A percentile compares a stretch with the other conserved stretches of the same genome.
These are phyloP conservation scores for Sporisorium sorghi DNA, from an alignment of 1,284 basidiomycete species.

Conservation along the genomic window DNA sequence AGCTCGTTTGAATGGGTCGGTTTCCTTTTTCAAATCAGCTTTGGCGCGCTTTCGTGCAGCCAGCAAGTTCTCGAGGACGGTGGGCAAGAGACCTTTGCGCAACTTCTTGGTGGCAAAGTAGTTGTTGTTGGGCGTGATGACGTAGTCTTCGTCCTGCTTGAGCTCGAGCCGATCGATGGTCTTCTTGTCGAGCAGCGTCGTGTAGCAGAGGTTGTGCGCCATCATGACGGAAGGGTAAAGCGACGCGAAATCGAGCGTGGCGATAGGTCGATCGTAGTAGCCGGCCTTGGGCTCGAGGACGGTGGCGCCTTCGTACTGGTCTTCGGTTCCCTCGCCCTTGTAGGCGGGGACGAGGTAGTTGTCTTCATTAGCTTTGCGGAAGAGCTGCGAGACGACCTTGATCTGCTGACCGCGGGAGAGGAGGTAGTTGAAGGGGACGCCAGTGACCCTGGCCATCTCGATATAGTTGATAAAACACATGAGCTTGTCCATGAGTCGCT, in stretches of 20 bases:
- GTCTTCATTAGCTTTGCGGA: constrained; percentile 68
- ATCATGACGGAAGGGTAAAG: constrained; percentile 69
- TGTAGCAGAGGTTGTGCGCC: constrained; percentile 69
- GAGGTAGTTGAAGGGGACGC: constrained; percentile 69
- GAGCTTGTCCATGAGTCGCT: constrained; percentile 68
- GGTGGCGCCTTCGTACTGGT: constrained; percentile 69
- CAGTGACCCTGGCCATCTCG: constrained; percentile 69
- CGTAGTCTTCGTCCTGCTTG: constrained; percentile 64
- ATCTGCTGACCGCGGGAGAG: constrained; percentile 69
- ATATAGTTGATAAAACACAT: constrained; percentile 70
- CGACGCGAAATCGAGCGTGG: constrained; percentile 69
- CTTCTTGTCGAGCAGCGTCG: constrained; percentile 65
- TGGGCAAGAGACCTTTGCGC: constrained; percentile 67
- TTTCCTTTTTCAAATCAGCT: constrained; percentile 68
- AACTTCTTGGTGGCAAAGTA: constrained; percentile 62
- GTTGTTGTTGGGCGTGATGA: constrained; percentile 68
- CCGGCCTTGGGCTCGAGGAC: constrained; percentile 68
- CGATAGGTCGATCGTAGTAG: constrained; percentile 68
- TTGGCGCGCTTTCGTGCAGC: constrained; percentile 67
- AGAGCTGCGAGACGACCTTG: constrained; percentile 68
- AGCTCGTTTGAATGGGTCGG: constrained; percentile 67
- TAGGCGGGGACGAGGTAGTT: constrained; percentile 67
- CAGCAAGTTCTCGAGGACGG: constrained; percentile 65
- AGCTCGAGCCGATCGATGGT: constrained; percentile 66
- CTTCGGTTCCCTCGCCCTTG: constrained; percentile 67